Conservation (phyloP, 257 asterid species). For the Nicotiana paniculata region DNA sequence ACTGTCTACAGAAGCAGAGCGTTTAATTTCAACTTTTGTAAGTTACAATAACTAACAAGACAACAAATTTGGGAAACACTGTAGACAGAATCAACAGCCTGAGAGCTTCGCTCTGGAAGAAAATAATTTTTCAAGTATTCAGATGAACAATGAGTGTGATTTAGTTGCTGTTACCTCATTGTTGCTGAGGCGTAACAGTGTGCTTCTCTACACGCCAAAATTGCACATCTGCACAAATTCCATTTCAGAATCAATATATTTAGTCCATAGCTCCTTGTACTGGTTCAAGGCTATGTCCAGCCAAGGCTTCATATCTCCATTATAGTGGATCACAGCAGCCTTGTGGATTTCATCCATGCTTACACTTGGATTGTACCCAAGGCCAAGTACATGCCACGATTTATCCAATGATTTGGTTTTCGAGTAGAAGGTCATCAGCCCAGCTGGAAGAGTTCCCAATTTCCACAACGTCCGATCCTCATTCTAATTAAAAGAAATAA, state of each 20-base stretch:
- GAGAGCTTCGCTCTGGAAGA: constrained; percentile 41
- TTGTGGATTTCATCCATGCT: constrained; percentile 86
- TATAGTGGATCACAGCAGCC: constrained; percentile 93
- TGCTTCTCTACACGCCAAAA: constrained; percentile 70
- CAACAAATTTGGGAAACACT: constrained; percentile 12
- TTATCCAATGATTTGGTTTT: constrained; percentile 84
- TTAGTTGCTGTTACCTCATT: constrained; percentile 21
- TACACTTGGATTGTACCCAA: constrained; percentile 88
- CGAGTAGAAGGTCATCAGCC: constrained; percentile 72
- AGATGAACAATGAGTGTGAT: constrained; percentile 17
- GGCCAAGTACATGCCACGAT: constrained; percentile 90
- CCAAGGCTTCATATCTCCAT: constrained; percentile 99
- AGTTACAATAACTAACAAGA: constrained; percentile 26
- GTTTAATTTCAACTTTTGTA: constrained; percentile 1
- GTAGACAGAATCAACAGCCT: constrained; percentile 22
- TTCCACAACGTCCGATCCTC: constrained; percentile 77
- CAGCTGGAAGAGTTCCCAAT: constrained; percentile 81
- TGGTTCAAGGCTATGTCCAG: constrained; percentile 93
- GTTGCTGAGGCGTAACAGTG: constrained; percentile 11
- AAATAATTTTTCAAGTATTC: constrained; percentile 18
- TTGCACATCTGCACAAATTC: constrained; percentile 96
- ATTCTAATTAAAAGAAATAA: constrained; percentile 40
- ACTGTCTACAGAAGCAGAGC: not conserved
- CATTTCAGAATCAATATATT: constrained; percentile 86
- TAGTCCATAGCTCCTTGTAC: constrained; percentile 91